Conservation (phyloP, 148 eudicot species). For the Suaeda aralocaspica region DNA sequence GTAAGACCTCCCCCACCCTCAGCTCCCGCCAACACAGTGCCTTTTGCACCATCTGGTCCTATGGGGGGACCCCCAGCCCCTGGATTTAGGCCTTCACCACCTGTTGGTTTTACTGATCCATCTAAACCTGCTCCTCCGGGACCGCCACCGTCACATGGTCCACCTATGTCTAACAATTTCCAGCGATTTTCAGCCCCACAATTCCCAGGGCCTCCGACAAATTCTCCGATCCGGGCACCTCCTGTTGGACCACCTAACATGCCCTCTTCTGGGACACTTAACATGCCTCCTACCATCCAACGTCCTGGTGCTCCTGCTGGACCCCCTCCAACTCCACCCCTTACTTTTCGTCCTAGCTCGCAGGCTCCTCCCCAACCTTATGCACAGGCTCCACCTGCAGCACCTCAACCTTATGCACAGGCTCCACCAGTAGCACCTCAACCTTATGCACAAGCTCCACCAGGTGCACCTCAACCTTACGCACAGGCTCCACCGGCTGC, state of each 20-base stretch:
- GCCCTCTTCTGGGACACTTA: constrained; percentile 41
- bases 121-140: constrained; percentile 33
- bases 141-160: constrained; percentile 27
- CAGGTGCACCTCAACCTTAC: constrained; percentile 47
- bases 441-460: constrained; percentile 33
- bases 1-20: constrained; percentile 50
- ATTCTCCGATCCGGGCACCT: constrained; percentile 34
- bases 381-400: constrained; percentile 44
- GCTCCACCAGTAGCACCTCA: constrained; percentile 35
- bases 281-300: constrained; percentile 42
- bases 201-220: constrained; percentile 44
- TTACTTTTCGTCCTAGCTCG: constrained; percentile 36
- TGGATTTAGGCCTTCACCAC: constrained; percentile 48
- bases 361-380: constrained; percentile 46
- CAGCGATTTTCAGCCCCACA: constrained; percentile 62
- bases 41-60: constrained; percentile 51
- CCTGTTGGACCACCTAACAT: constrained; percentile 46
- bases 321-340: constrained; percentile 43
- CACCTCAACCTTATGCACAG: constrained; percentile 38
- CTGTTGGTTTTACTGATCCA: constrained; percentile 35
- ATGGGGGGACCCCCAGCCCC: constrained; percentile 39
- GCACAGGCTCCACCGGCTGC: constrained; percentile 43
- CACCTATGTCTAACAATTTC: constrained; percentile 33
- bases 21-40: constrained; percentile 35
- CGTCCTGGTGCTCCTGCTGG: constrained; percentile 45